Evolutionary conservation across 345 rosid species (phyloP), one percentile per base, ranked within the genome.

Genomic region (Melaleuca quinquenervia): DNA sequence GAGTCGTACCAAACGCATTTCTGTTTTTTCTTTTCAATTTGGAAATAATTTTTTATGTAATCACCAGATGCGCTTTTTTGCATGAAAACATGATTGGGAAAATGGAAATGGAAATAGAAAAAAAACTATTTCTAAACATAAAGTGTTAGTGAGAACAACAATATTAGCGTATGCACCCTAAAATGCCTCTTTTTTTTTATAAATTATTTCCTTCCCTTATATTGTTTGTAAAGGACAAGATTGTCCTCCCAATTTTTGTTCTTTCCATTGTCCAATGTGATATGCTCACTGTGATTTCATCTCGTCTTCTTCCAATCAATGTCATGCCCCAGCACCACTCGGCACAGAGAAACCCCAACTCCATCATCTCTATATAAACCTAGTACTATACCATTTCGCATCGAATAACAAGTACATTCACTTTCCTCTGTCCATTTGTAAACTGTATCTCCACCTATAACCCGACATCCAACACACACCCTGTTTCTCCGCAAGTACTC

Each of bases 181-280:
- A n/a, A n/a, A n/a, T n/a, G n/a, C n/a, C 41, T 41, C 4, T 41
- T 41, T 41, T 41, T 41, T 84, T 87, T 41, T 41, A n/a, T n/a
- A n/a, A n/a, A n/a, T 41, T 41, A 41, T 41, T 84, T 87, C 82
- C 84, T 54, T 49, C 32, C 8, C 41, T 41, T 36, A 89, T 82
- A 52, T 52, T 84, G 89, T 87, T 90, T 91, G 89, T 60, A 86
- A 88, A 91, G 91, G 94, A 93, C 94, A 90, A 88, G 88, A 89
- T 90, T 90, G 93, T 90, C 93, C 91, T 91, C 91, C 88, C 87
- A 11, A 14, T 84, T 80, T 90, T 93, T 91, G 92, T 89, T 88
- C 86, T 90, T 91, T 90, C 88, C 62, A 48, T 89, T 89, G 91
- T 89, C 91, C 84, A 64, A 62, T 75, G 41, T 87, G 85, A 60